phyloP scores from a whole-genome alignment of 306 rosid genomes.

The Vicia sativa region DNA sequence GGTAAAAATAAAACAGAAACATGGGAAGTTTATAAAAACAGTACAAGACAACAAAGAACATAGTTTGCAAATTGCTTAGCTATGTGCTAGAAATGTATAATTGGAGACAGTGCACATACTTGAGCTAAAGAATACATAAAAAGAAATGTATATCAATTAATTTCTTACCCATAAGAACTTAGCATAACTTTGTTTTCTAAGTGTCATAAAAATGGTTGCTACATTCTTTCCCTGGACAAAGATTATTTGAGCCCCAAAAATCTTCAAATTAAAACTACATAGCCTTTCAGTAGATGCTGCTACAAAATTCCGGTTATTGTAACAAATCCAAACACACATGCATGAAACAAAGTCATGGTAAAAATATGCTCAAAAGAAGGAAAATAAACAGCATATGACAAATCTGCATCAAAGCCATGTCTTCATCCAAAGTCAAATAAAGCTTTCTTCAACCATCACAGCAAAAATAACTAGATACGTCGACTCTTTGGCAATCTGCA shows the following conservation, averaged over 20 bases:
- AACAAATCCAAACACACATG: constrained; percentile 19
- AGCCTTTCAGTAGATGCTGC: constrained; percentile 22
- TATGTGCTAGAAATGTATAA: neutral
- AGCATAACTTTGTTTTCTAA: neutral
- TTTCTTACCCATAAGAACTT: neutral
- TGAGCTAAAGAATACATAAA: neutral
- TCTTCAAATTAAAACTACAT: constrained; percentile 7
- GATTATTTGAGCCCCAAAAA: neutral
- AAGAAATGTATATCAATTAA: too few relatives aligned
- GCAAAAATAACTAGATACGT: constrained; percentile 18
- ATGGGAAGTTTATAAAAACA: neutral
- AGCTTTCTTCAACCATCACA: constrained; percentile 1
- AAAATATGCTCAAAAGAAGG: constrained; percentile 21
- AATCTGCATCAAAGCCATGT: constrained; percentile 13
- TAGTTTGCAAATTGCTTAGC: too few relatives aligned
- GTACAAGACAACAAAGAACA: too few relatives aligned
- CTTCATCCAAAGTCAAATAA: constrained; percentile 17
- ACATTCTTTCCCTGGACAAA: neutral
- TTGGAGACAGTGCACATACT: neutral
- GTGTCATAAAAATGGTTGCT: neutral
- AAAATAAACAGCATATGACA: constrained; percentile 22
- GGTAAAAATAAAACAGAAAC: neutral
- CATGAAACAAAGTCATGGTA: constrained; percentile 6
- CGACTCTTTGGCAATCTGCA: constrained; percentile 29
- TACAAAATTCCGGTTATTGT: constrained; percentile 26